Conservation (phyloP, 805 yeast species). For the Tetrapisispora namnaoensis region DNA sequence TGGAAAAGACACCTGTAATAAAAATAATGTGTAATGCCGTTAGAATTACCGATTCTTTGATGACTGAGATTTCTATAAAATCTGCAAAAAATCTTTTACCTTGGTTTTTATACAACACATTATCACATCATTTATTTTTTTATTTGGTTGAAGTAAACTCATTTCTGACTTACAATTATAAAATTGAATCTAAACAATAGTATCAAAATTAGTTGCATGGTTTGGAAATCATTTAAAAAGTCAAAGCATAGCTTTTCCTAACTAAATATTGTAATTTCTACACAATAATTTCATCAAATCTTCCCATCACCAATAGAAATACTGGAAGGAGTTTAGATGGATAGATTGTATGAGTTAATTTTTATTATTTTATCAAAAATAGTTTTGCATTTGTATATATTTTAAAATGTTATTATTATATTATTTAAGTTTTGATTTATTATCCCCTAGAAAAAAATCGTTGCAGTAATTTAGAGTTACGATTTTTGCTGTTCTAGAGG, state of each 20-base stretch:
- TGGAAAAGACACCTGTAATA: constrained; percentile 10
- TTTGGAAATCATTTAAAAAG: background rate
- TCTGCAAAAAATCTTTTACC: constrained; percentile 10
- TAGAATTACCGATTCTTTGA: constrained; percentile 19
- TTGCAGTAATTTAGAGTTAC: too few relatives aligned
- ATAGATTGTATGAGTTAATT: too few relatives aligned
- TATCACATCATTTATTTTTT: constrained; percentile 12
- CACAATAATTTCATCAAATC: too few relatives aligned
- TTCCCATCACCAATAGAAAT: too few relatives aligned
- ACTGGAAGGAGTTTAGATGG: too few relatives aligned
- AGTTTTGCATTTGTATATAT: background rate
- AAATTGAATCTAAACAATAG: background rate
- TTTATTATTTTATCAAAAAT: too few relatives aligned
- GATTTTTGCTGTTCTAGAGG: too few relatives aligned
- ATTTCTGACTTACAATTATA: constrained; percentile 3
- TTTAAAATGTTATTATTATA: background rate
- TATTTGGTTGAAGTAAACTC: constrained; percentile 13
- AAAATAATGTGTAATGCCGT: constrained; percentile 16
- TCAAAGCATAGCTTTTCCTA: background rate
- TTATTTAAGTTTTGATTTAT: too few relatives aligned
- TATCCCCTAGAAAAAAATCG: too few relatives aligned
- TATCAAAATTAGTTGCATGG: background rate
- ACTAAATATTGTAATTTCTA: background rate
- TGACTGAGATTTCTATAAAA: constrained; percentile 19
- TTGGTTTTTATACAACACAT: constrained; percentile 15